Conservation (phyloP, 176 grass and related monocot species). For the Oryza officinalis region DNA sequence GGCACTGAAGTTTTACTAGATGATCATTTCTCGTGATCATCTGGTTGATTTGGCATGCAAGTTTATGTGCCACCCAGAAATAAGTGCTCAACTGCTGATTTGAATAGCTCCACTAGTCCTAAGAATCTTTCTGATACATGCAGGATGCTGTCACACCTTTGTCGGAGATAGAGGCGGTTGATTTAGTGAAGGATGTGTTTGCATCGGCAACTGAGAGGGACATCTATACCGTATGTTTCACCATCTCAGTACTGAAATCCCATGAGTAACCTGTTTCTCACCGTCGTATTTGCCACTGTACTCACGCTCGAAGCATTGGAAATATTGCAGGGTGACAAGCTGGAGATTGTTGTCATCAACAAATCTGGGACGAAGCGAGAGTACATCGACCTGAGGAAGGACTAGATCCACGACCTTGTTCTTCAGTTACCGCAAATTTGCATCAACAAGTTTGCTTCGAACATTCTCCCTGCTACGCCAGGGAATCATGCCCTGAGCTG, state of each 20-base stretch:
- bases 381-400: slow-evolving; percentile 94
- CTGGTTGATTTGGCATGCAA: neutral
- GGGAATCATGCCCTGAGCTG: slow-evolving; percentile 31
- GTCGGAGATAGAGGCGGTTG: slow-evolving; percentile 76
- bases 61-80: neutral
- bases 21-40: neutral
- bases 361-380: slow-evolving; percentile 69
- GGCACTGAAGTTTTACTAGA: slow-evolving; percentile 5
- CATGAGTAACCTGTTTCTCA: neutral
- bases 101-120: neutral
- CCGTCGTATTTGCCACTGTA: neutral
- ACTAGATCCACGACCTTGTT: slow-evolving; percentile 35
- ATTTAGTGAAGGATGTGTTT: slow-evolving; percentile 98
- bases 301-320: slow-evolving; percentile 25
- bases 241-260: neutral
- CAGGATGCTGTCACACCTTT: slow-evolving; percentile 96
- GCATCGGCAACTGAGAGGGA: slow-evolving; percentile 98
- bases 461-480: neutral
- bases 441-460: slow-evolving; percentile 7
- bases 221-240: slow-evolving; percentile 81
- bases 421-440: slow-evolving; percentile 2
- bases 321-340: slow-evolving; percentile 77
- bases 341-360: slow-evolving; percentile 95
- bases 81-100: neutral
- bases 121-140: slow-evolving; percentile 31